Evolutionary conservation across 108 stramenopile genomes (phyloP).

Genomic region (Chaetoceros muelleri): DNA sequence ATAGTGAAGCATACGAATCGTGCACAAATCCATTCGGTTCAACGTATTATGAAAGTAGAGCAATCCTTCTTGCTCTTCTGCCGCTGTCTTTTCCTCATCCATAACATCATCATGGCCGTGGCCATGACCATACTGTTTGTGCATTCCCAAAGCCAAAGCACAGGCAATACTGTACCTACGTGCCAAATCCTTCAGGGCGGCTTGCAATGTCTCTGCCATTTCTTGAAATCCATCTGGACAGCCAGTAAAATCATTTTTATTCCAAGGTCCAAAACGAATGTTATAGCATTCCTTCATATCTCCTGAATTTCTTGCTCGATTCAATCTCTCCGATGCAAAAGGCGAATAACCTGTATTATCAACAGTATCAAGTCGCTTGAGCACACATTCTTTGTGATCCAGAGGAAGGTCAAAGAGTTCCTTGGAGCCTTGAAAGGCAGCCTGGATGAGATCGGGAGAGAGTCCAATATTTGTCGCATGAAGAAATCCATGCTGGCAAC

Average conservation of each 20-base stretch:
- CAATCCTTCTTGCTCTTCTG: neutral
- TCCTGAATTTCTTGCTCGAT: slow-evolving; percentile 6
- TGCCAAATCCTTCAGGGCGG: neutral
- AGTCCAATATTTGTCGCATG: slow-evolving; percentile 9
- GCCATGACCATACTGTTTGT: no score
- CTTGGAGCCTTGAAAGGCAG: slow-evolving; percentile 6
- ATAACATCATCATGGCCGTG: no score
- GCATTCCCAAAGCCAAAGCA: slow-evolving; percentile 23
- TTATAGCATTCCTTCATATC: slow-evolving; percentile 33
- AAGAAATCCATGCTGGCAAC: slow-evolving; percentile 22
- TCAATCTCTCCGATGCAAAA: slow-evolving; percentile 10
- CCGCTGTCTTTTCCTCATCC: no score
- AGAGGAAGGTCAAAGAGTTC: slow-evolving; percentile 1
- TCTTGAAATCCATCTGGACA: slow-evolving; percentile 11
- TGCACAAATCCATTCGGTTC: slow-evolving; percentile 13
- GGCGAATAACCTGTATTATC: slow-evolving; percentile 18
- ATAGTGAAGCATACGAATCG: slow-evolving; percentile 22
- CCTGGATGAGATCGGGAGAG: neutral
- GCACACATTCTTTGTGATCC: neutral
- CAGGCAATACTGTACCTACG: slow-evolving; percentile 5
- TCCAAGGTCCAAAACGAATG: slow-evolving; percentile 10
- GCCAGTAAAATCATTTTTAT: slow-evolving; percentile 7
- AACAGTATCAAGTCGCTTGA: neutral
- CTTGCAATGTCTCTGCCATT: neutral
- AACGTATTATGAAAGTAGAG: slow-evolving; percentile 14